Base-by-base conservation (phyloP, 2,329 filamentous ascomycete species). In the Orbilia ellipsospora region DNA sequence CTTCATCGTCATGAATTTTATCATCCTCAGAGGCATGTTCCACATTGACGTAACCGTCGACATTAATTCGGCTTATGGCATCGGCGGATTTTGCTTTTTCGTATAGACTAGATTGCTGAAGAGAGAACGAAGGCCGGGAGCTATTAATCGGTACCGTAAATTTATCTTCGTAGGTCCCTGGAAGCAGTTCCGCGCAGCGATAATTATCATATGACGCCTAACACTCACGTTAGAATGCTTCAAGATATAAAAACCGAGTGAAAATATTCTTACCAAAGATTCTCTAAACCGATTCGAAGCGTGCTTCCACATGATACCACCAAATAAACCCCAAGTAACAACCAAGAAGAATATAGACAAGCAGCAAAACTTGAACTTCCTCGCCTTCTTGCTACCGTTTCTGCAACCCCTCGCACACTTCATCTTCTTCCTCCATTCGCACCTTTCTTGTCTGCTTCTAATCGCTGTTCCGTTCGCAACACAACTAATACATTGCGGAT, bases 351-450 rank as follows among this genome's bases (percentile, higher is more conserved):
- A 59, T 4, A 63, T 56, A 6, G 55, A 60, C 28, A 59, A 56
- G 18, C 72, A 75, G 55, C 72, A 75, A 45, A 75, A 75, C 51
- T 60, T 75, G 59, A 75, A 75, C 57, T 69, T 75, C 16, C 72
- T 60, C 18, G 64, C 54, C 59, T 69, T 75, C 72, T 75, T 75
- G 13, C 16, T 18, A 8, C 64, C 60, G 2, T 59, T 48, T 45
- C 63, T 60, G 26, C 72, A 75, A n/a, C 64, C 64, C 26, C 72
- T 69, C n/a, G 72, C 26, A 18, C 72, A 75, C 51, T 48, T 69
- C 23, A 66, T 18, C n/a, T n/a, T 57, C 50, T 51, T 48, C 57
- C 57, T 75, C 72, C 52, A 60, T 16, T 69, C 57, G 16, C 55
- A 42, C 5, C 54, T 13, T 5, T 40, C 15, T 3, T 52, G 28